Conservation (phyloP, 306 rosid species). For the Hippophae tibetana region DNA sequence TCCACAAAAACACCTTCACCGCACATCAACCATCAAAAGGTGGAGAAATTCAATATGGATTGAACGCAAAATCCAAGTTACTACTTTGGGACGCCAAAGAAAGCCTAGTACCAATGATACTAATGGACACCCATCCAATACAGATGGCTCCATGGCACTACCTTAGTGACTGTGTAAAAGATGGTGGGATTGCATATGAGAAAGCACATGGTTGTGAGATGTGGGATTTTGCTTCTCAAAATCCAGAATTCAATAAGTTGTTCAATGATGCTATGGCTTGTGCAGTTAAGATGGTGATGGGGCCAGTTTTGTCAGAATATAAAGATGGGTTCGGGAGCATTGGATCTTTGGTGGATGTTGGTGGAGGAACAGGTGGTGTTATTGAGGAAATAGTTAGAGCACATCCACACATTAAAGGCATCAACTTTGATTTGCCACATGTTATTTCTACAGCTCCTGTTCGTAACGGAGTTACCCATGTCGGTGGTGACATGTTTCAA, state of each 20-base stretch:
- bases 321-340: slow-evolving; percentile 17
- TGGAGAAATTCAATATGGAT: slow-evolving; percentile 14
- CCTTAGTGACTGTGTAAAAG: slow-evolving; percentile 22
- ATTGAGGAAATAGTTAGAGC: neutral
- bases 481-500: slow-evolving; percentile 25
- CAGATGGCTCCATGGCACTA: slow-evolving; percentile 22
- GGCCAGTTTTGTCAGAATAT: slow-evolving; percentile 10
- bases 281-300: slow-evolving; percentile 8
- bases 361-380: slow-evolving; percentile 16
- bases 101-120: slow-evolving; percentile 10
- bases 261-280: slow-evolving; percentile 26
- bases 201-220: slow-evolving; percentile 24
- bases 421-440: slow-evolving; percentile 22
- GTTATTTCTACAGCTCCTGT: slow-evolving; percentile 13
- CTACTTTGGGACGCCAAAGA: slow-evolving; percentile 12
- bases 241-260: slow-evolving; percentile 9
- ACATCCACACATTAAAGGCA: slow-evolving; percentile 18
- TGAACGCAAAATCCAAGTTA: slow-evolving; percentile 20
- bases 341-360: slow-evolving; percentile 12
- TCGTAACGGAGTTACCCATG: slow-evolving; percentile 15
- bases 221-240: slow-evolving; percentile 20
- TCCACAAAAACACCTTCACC: slow-evolving; percentile 11
- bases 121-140: slow-evolving; percentile 15
- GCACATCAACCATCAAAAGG: slow-evolving; percentile 5
- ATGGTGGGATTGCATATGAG: slow-evolving; percentile 21